These are phyloP conservation scores for Penicillium herquei DNA, from an alignment of 495 filamentous ascomycete species.

Conservation along the genomic window DNA sequence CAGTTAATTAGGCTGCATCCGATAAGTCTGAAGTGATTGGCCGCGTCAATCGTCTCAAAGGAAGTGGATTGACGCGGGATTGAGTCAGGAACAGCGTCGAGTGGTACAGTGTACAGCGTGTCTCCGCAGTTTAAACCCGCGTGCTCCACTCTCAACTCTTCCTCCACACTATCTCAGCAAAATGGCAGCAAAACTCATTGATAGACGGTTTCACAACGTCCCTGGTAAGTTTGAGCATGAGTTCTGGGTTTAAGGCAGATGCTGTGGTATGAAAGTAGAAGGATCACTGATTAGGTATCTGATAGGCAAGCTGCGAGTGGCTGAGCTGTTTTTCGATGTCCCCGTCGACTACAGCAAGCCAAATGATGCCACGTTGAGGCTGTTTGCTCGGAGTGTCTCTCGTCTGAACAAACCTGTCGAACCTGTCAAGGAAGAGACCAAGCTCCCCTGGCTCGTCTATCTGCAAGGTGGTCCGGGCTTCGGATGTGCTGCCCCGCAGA, in stretches of 20 bases:
- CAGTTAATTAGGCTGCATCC: not conserved
- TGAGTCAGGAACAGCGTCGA: constrained; percentile 1
- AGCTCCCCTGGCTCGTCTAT: constrained; percentile 62
- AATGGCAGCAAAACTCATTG: constrained; percentile 47
- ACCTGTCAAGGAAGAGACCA: constrained; percentile 46
- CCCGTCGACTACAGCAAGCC: constrained; percentile 72
- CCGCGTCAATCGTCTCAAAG: not conserved
- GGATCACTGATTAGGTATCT: not conserved
- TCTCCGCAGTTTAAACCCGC: constrained; percentile 5
- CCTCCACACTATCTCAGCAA: not conserved
- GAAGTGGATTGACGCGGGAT: not conserved
- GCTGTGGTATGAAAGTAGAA: not conserved
- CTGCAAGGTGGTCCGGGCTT: constrained; percentile 79
- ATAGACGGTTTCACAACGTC: constrained; percentile 42
- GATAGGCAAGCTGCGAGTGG: constrained; percentile 70
- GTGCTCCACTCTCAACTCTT: constrained; percentile 4
- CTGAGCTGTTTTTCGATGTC: constrained; percentile 83
- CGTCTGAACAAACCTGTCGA: constrained; percentile 63
- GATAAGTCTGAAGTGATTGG: not conserved
- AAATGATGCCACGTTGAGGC: constrained; percentile 55
- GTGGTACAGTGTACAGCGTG: not conserved
- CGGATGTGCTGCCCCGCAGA: constrained; percentile 70
- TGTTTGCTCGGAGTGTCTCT: constrained; percentile 73
- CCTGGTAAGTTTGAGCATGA: constrained; percentile 28
- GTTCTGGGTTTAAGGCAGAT: too few species aligned